Conservation (phyloP, 2,329 filamentous ascomycete species). For the Fusarium coffeatum region DNA sequence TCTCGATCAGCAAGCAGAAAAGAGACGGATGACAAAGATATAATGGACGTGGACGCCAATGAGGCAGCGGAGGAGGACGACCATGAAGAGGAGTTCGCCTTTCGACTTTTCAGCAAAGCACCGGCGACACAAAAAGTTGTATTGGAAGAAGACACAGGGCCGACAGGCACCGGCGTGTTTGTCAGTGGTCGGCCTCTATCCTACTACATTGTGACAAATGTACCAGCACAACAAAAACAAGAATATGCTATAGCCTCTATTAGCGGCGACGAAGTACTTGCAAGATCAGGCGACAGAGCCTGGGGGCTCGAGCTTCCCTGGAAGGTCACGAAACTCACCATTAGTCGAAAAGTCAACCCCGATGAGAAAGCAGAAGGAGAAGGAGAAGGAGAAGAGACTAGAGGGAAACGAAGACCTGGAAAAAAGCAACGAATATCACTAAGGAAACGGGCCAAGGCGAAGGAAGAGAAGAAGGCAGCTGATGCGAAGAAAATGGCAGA, state of each 20-base stretch:
- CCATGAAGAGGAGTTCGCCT: conserved; percentile 60
- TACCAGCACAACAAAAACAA: conserved; percentile 52
- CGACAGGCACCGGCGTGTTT: conserved; percentile 53
- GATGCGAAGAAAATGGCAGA: conserved; percentile 55
- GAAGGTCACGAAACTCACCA: conserved; percentile 62
- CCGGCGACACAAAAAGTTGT: conserved; percentile 62
- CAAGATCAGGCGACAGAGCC: conserved; percentile 55
- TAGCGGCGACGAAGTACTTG: conserved; percentile 62
- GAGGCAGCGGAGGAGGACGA: conserved; percentile 40
- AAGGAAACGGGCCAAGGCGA: conserved; percentile 58
- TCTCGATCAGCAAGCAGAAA: conserved; percentile 9
- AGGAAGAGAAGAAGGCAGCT: conserved; percentile 55
- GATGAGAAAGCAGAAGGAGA: conserved; percentile 16
- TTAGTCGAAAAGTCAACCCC: conserved; percentile 47
- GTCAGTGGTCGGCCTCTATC: conserved; percentile 55
- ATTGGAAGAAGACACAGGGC: conserved; percentile 58
- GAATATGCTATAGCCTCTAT: conserved; percentile 62
- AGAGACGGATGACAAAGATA: conserved; percentile 20
- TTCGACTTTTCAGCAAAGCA: conserved; percentile 67
- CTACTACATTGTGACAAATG: conserved; percentile 61
- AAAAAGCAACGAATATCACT: conserved; percentile 69
- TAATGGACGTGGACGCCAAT: conserved; percentile 5
- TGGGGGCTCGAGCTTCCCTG: conserved; percentile 73
- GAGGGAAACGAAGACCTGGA: conserved; percentile 60
- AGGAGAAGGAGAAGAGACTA: conserved; percentile 26